These are phyloP conservation scores for Cucumis hystrix DNA, from an alignment of 306 rosid genomes.

Conservation along the genomic window DNA sequence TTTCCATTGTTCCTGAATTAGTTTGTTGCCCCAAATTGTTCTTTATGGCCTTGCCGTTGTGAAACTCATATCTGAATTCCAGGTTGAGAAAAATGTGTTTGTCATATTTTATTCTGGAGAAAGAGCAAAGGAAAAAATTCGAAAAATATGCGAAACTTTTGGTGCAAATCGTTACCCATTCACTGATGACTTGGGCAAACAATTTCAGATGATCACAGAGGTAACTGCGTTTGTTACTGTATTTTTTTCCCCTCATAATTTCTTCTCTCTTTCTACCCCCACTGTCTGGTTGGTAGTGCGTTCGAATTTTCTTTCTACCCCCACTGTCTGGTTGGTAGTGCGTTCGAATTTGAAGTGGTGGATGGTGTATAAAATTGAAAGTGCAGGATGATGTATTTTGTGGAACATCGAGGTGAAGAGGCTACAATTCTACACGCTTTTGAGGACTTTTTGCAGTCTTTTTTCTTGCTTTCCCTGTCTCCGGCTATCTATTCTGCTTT, in stretches of 20 bases:
- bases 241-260: neutral
- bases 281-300: neutral
- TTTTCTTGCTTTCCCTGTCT: neutral
- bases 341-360: neutral
- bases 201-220: constrained; percentile 55
- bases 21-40: neutral
- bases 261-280: neutral
- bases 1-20: neutral
- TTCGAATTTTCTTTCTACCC: neutral
- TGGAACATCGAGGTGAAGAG: neutral
- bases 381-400: neutral
- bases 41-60: constrained; percentile 6
- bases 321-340: neutral
- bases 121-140: constrained; percentile 54
- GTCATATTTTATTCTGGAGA: constrained; percentile 77
- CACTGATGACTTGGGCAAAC: constrained; percentile 50
- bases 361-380: neutral
- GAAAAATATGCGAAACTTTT: constrained; percentile 76
- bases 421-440: neutral
- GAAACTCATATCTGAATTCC: constrained; percentile 15
- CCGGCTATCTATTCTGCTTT: neutral
- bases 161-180: constrained; percentile 84
- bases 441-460: neutral
- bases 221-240: constrained; percentile 16
- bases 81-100: constrained; percentile 82